Base-by-base conservation (phyloP, 2,329 filamentous ascomycete species). In the Aphanoascus verrucosus region DNA sequence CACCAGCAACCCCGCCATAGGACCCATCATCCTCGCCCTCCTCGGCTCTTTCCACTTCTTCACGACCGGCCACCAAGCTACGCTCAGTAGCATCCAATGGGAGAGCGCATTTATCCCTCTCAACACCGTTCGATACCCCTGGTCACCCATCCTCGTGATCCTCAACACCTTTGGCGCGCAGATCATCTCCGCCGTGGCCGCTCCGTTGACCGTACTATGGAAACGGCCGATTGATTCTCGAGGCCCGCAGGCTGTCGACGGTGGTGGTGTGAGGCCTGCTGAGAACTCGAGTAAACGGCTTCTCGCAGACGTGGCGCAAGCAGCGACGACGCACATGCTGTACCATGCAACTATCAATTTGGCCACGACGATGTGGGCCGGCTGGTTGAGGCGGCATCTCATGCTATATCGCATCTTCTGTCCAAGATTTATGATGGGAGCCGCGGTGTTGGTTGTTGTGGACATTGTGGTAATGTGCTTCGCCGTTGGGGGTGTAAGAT, bases 361-460 rank as follows among this genome's bases (percentile, higher is more conserved):
- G 19, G 87, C 88, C 0, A 95, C 90, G 3, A 94, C 93, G 62
- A 82, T 86, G 67, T 96, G 91, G 85, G 88, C 91, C 0, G 90
- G 87, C 1, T 84, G 88, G 72, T 72, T 98, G 63, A 78, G 93
- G 52, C 78, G 93, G 49, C 93, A 98, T 73, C 77, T 98, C 58
- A 98, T 98, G 93, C 78, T 98, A 31, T 98, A 93, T 71, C 80
- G 93, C 41, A 88, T 98, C 42, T 98, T 98, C 65, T 84, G 80
- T 70, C 93, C 93, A 45, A 75, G 91, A 28, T 98, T 91, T 72
- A 87, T 98, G 85, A 79, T 88, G 66, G 88, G 85, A 0, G 84
- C 82, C 0, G 71, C 79, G 2, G 78, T 85, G 48, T 67, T 97
- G 55, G 63, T 91, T 14, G 76, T 90, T 23, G 83, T 94, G 8